Evolutionary conservation across 371 early-diverging fungal genomes (phyloP).

Genomic region (Smittium culicis): DNA sequence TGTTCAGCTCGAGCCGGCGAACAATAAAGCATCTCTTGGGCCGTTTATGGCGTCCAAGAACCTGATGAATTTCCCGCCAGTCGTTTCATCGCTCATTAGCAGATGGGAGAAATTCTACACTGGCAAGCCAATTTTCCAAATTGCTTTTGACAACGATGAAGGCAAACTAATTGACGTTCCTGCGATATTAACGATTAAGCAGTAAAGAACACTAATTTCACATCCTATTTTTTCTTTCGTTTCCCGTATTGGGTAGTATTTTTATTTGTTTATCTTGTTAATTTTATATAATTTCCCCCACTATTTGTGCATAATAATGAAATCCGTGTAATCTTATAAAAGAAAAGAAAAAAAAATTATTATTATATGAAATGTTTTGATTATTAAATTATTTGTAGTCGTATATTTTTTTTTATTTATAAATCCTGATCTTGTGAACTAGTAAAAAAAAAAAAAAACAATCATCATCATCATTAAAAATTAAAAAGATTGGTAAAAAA

Average conservation of each 20-base stretch:
- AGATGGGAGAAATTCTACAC: conserved; percentile 7
- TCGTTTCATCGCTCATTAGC: not conserved
- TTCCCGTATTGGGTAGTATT: not conserved
- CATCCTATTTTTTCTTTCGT: too few relatives aligned
- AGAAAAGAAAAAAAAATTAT: not conserved
- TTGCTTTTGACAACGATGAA: conserved; percentile 11
- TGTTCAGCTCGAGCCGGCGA: not conserved
- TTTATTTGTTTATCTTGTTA: not conserved
- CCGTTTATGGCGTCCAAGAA: not conserved
- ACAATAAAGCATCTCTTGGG: not conserved
- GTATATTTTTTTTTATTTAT: too few relatives aligned
- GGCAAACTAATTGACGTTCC: conserved; percentile 9
- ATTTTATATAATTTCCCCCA: not conserved
- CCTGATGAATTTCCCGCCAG: not conserved
- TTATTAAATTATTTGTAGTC: too few relatives aligned
- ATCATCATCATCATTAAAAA: too few relatives aligned
- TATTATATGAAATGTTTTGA: too few relatives aligned
- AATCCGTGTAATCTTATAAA: not conserved
- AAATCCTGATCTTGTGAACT: too few relatives aligned
- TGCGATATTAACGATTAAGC: not conserved
- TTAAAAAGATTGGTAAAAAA: too few relatives aligned
- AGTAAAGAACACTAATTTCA: too few relatives aligned
- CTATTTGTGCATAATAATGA: not conserved
- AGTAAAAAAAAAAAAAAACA: too few relatives aligned
- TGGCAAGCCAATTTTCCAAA: conserved; percentile 6